Conservation (phyloP, 352 stramenopile species). For the Peronospora belbahrii region DNA sequence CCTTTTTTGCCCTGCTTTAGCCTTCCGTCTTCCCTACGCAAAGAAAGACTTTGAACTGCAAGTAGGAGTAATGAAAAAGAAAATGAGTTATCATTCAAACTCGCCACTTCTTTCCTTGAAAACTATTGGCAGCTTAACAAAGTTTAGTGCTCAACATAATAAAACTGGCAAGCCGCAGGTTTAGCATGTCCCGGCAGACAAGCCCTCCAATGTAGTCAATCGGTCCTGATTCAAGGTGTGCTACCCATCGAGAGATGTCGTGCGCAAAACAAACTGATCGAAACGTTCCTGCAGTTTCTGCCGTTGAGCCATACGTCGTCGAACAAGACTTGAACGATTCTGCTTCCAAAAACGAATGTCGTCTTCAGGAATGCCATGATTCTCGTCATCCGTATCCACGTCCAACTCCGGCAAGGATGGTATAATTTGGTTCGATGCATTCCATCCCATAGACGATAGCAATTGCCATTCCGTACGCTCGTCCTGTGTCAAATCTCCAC, state of each 20-base stretch:
- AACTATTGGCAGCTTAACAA: conserved; percentile 2
- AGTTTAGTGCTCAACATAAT: background rate
- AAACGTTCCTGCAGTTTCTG: conserved; percentile 84
- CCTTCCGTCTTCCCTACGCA: conserved; percentile 1
- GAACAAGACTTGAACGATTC: conserved; percentile 64
- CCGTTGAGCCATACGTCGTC: conserved; percentile 67
- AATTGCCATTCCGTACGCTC: conserved; percentile 69
- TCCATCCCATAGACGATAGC: conserved; percentile 82
- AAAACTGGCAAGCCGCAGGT: background rate
- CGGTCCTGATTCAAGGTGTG: conserved; percentile 11
- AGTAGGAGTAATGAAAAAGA: conserved; percentile 21
- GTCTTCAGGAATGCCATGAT: conserved; percentile 74
- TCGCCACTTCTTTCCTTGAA: conserved; percentile 5
- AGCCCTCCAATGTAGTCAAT: conserved; percentile 9
- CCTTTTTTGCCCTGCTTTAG: background rate
- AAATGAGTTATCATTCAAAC: conserved; percentile 20
- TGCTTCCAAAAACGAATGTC: conserved; percentile 85
- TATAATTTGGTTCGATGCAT: conserved; percentile 48
- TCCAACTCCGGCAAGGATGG: conserved; percentile 62
- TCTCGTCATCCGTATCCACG: conserved; percentile 67
- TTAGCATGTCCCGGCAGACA: background rate
- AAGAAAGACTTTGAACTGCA: conserved; percentile 10
- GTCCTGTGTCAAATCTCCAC: conserved; percentile 48
- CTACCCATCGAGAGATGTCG: conserved; percentile 36
- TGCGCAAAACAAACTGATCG: conserved; percentile 73